Evolutionary conservation across 1,284 basidiomycete genomes (phyloP).

Genomic region (Pholiota adiposa): DNA sequence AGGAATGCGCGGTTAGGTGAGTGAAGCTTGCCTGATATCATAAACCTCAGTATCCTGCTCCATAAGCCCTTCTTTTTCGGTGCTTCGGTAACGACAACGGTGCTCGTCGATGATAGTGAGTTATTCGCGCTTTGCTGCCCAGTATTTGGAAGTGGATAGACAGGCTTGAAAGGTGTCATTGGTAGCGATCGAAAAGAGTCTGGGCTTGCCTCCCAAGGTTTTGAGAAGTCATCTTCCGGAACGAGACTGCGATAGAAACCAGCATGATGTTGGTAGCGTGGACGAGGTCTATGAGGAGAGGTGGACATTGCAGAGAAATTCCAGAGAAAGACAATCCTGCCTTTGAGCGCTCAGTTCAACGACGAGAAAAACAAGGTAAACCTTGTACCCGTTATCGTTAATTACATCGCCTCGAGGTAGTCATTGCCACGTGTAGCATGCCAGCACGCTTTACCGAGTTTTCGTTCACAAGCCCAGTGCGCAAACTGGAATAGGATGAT

Average conservation of each 20-base stretch:
- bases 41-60: slow-evolving; percentile 15
- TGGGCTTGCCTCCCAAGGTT: slow-evolving; percentile 22
- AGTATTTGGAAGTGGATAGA: slow-evolving; percentile 20
- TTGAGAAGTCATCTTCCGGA: slow-evolving; percentile 21
- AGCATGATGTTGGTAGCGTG: slow-evolving; percentile 19
- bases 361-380: no score
- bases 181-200: slow-evolving; percentile 13
- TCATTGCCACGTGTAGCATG: no score
- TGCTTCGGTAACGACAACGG: not conserved
- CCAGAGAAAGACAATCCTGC: no score
- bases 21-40: slow-evolving; percentile 15
- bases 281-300: no score
- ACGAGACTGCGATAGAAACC: slow-evolving; percentile 24
- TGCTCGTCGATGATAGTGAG: not conserved
- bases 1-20: not conserved
- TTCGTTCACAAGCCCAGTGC: no score
- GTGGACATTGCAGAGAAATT: no score
- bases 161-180: slow-evolving; percentile 21
- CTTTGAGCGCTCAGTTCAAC: no score
- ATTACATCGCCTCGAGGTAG: no score
- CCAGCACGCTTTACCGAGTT: no score
- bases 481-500: no score
- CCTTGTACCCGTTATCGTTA: no score
- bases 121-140: not conserved
- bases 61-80: slow-evolving; percentile 13